Evolutionary conservation across 83 land plant genomes (phyloP), one percentile per base, ranked within the genome.

Genomic region (Diphasiastrum complanatum): DNA sequence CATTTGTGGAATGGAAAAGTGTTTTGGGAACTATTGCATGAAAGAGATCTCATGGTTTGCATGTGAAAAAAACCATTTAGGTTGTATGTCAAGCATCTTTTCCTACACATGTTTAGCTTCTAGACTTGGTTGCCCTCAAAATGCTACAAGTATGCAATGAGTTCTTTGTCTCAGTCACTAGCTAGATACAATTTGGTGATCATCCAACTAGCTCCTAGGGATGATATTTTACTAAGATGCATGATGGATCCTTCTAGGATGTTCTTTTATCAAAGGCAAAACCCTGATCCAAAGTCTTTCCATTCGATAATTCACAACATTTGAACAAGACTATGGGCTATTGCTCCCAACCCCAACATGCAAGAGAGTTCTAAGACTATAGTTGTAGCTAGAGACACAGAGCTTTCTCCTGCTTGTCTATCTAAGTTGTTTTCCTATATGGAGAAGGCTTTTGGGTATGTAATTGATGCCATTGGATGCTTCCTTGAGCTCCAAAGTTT

Each of bases 361-460:
- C 82, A 73, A 81, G 75, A 58, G 97, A 91, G 67, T 66, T 72
- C 0, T 91, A 72, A 62, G 95, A 91, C 63, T 91, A 63, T 60
- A 66, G 86, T 83, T 10, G 64, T 80, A 11, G 66, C 16, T 45
- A 68, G 57, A 31, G 43, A 49, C 19, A 52, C 78, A 68, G 53
- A 50, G 53, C 53, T 50, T 50, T 23, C 53, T 16, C 53, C 53
- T 24, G 25, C 53, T 16, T 16, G 53, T 18, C 53, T 50, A 18
- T 23, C 53, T 18, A 23, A 50, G 23, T 23, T 50, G 22, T 50
- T 50, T 24, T 0, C 25, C 16, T 11, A 16, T 24, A 16, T 50
- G 24, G 53, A 23, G 0, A n/a, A 12, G 16, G 53, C 53, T 24
- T n/a, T 23, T 18, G 22, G 53, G 34, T 78, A 75, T 28, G 53